Evolutionary conservation across 345 rosid species (phyloP), one percentile per base, ranked within the genome.

Genomic region (Moricandia arvensis): DNA sequence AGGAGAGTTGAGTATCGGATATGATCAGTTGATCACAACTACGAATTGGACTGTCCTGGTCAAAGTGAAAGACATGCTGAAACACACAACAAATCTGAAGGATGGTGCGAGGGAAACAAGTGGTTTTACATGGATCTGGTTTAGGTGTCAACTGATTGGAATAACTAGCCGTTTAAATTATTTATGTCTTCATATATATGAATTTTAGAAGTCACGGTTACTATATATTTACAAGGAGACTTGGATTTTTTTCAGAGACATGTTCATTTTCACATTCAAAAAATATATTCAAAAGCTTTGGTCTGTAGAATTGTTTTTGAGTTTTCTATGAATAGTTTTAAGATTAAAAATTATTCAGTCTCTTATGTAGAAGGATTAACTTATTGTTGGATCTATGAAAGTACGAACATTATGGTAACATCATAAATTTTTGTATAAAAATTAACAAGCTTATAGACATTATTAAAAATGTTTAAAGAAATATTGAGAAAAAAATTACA

Each of bases 21-120:
- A 90, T 38, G 98, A 94, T n/a, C n/a, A n/a, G n/a, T n/a, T n/a
- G n/a, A n/a, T 68, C 96, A 90, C 73, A 91, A 89, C 88, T 94
- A 94, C 37, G 92, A 81, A 41, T 85, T 94, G 33, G 90, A 83
- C 76, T 76, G 84, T 21, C 51, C 75, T 70, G 96, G 87, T 66
- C 87, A n/a, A 90, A 59, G 91, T 87, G 79, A 87, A 87, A 58
- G 80, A 68, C 0, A 93, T 96, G 17, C 68, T 94, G 80, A 90
- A 82, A 76, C 92, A 75, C n/a, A 96, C 92, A 7, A 95, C 85
- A 0, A 91, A 80, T 67, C 71, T 90, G 60, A 90, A 82, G 77
- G 88, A 91, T 9, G 85, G 88, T 12, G 80, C 80, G 0, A 84
- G 90, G 12, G 49, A 43, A 33, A 43, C 49, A 43, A 13, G 15